Percentiles rank a stretch among this genome's conserved stretches.
Evolutionary conservation across 768 basidiomycete species (phyloP).

Genomic region (Lyophyllum atratum): DNA sequence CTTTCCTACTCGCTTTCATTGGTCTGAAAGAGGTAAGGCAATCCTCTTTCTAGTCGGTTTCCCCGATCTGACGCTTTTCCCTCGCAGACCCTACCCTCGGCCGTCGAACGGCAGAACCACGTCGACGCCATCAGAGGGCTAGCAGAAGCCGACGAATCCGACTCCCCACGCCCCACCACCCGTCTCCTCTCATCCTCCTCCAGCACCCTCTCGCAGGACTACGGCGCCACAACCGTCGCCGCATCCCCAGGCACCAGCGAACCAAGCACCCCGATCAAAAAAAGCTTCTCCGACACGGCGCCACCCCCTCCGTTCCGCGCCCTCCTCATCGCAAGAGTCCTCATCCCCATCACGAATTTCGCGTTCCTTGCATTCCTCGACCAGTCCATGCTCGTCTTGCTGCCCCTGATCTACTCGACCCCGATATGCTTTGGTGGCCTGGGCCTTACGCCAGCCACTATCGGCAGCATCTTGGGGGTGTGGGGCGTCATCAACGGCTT

Average conservation of each 20-base stretch:
- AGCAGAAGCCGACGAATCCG: background rate
- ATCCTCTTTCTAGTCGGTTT: background rate
- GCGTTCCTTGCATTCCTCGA: conserved; percentile 55
- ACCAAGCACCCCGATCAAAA: conserved; percentile 2
- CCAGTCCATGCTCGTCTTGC: conserved; percentile 56
- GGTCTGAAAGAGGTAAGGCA: conserved; percentile 46
- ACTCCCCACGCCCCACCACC: conserved; percentile 5
- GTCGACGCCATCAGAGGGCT: background rate
- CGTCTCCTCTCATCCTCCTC: conserved; percentile 2
- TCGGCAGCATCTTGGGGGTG: conserved; percentile 55
- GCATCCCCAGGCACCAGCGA: background rate
- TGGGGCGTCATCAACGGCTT: conserved; percentile 57
- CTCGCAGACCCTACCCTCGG: conserved; percentile 8
- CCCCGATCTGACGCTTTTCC: background rate
- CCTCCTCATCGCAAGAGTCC: conserved; percentile 46
- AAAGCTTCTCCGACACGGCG: conserved; percentile 3
- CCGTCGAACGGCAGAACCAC: background rate
- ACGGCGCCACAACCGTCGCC: conserved; percentile 1
- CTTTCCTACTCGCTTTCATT: conserved; percentile 43
- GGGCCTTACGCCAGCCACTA: conserved; percentile 54
- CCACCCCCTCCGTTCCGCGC: conserved; percentile 40
- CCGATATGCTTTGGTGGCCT: conserved; percentile 64
- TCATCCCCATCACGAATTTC: conserved; percentile 57
- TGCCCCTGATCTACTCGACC: conserved; percentile 67
- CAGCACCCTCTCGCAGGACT: background rate